phyloP scores from a whole-genome alignment of 441 rosid species.

The Geranium incanum region DNA sequence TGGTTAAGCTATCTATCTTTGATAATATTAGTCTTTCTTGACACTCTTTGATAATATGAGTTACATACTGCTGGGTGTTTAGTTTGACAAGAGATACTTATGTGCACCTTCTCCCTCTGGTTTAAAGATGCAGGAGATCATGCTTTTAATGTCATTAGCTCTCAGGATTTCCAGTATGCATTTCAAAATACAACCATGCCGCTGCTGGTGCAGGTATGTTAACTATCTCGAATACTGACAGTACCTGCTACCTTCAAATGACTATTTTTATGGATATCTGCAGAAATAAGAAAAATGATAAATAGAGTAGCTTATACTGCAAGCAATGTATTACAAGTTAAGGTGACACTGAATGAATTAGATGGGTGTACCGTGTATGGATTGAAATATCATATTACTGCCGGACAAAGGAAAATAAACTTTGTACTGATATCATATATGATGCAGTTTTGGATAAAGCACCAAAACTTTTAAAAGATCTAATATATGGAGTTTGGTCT shows the following conservation, averaged over 20 bases:
- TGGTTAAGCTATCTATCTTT: constrained; percentile 21
- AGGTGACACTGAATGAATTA: not conserved
- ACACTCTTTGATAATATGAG: constrained; percentile 5
- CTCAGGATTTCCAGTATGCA: constrained; percentile 40
- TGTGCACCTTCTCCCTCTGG: constrained; percentile 15
- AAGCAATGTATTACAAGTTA: not conserved
- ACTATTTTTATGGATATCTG: not conserved
- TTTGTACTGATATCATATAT: not conserved
- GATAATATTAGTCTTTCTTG: constrained; percentile 11
- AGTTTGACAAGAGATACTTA: not conserved
- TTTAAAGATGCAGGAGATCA: constrained; percentile 41
- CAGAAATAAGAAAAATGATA: not conserved
- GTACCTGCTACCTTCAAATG: not conserved
- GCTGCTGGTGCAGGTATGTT: constrained; percentile 62
- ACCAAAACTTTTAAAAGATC: not conserved
- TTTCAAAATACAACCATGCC: constrained; percentile 52
- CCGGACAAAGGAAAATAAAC: not conserved
- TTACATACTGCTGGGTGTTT: constrained; percentile 3
- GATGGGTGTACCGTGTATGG: not conserved
- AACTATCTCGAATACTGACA: constrained; percentile 3
- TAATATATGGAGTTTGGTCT: not conserved
- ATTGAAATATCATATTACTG: not conserved
- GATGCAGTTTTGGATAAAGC: not conserved
- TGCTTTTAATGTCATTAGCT: constrained; percentile 42
- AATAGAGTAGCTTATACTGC: not conserved